A percentile compares a stretch with the other conserved stretches of the same genome.
These are phyloP conservation scores for Phaseolus coccineus DNA, from an alignment of 331 rosid genomes.

Conservation along the genomic window DNA sequence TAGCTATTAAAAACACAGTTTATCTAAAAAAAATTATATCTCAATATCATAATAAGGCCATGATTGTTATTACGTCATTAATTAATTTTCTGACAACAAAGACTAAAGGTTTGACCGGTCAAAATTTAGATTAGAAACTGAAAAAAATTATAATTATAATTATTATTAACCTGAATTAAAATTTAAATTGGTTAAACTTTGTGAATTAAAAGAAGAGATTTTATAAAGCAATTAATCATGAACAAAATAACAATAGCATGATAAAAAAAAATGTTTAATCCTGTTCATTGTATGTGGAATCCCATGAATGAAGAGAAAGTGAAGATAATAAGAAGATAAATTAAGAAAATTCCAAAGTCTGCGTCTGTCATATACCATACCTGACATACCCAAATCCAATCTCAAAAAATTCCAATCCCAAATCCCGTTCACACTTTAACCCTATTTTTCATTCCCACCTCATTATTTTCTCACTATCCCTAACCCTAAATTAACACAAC, in stretches of 20 bases:
- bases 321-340: neutral
- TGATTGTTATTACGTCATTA: no score
- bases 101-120: neutral
- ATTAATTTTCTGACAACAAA: no score
- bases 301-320: neutral
- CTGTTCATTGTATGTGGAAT: no score
- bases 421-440: conserved; percentile 41
- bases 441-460: neutral
- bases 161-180: neutral
- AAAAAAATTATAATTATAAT: neutral
- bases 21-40: no score
- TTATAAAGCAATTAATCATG: no score
- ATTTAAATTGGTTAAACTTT: no score
- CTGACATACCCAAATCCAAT: conserved; percentile 37
- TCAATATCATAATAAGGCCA: no score
- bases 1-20: no score
- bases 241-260: no score
- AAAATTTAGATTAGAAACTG: no score
- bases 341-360: conserved; percentile 17
- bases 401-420: conserved; percentile 31
- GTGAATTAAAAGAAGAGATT: no score
- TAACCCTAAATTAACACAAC: neutral
- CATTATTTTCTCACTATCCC: neutral
- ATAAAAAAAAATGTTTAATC: no score
- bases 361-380: conserved; percentile 24